Evolutionary conservation across 768 basidiomycete species (phyloP), one percentile per base, ranked within the genome.

Genomic region (Auricularia heimuer): DNA sequence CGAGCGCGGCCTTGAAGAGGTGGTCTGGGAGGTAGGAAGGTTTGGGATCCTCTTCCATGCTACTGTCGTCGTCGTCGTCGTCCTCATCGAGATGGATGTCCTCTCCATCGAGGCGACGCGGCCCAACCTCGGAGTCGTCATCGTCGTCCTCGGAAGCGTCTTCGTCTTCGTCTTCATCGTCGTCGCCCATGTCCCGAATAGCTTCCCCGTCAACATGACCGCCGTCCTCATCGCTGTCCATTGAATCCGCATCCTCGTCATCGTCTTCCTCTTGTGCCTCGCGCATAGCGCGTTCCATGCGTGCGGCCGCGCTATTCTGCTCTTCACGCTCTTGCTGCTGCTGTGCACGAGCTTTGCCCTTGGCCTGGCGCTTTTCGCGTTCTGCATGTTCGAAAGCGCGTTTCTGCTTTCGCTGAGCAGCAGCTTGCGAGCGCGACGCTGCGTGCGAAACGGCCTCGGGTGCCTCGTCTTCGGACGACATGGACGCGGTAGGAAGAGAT

Each of bases 401-500:
- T 35, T 60, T 29, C 0, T 60, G 4, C 56, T 60, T 60, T 2
- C 29, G 56, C 56, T 29, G 24, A 6, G 10, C 56, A 8, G 24
- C 34, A 7, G 12, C 14, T 18, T 60, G 56, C 29, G 56, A 14
- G 56, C 56, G 56, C 12, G 56, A 60, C 24, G 56, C 56, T 11
- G 56, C 24, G 56, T 29, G 56, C 56, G 56, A 60, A 7, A 60
- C 44, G 54, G 29, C 29, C 29, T 61, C 37, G 14, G 29, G 33
- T 35, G 33, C 67, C n/a, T 35, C 63, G 33, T 54, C 63, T 37
- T 58, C 67, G 56, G 37, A 61, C 42, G 47, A 51, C 47, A 51
- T 16, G 18, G 10, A 16, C 11, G 47, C 47, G 47, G 14, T 6
- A 8, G 47, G 14, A 51, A 51, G 47, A 51, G 47, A 51, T 51